Percentiles rank a stretch among this genome's conserved stretches.
phyloP scores from a whole-genome alignment of 495 filamentous ascomycete species.

The Pyronema omphalodes region DNA sequence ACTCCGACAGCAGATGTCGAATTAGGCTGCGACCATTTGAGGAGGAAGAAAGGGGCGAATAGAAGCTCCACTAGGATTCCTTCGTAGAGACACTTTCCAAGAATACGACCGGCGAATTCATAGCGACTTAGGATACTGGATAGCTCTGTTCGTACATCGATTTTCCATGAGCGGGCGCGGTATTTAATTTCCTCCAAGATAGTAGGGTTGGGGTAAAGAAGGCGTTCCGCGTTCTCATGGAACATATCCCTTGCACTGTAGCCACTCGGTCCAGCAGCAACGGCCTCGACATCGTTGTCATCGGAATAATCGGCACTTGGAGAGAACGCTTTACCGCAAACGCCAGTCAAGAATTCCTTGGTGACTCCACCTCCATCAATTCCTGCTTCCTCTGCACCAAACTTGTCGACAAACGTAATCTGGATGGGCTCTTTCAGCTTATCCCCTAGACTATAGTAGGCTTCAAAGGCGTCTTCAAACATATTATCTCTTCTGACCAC shows the following conservation, averaged over 20 bases:
- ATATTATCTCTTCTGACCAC: constrained; percentile 61
- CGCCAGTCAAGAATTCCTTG: constrained; percentile 87
- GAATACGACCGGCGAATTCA: constrained; percentile 79
- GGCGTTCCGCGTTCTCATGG: constrained; percentile 68
- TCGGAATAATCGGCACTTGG: constrained; percentile 21
- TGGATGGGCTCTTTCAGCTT: constrained; percentile 91
- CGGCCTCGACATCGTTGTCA: neutral
- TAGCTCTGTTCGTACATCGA: neutral
- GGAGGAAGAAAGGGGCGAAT: constrained; percentile 89
- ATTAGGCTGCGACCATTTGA: constrained; percentile 62
- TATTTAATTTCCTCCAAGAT: constrained; percentile 53
- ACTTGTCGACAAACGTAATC: constrained; percentile 90
- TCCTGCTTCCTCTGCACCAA: constrained; percentile 69
- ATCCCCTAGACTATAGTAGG: constrained; percentile 67
- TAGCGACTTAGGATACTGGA: constrained; percentile 45
- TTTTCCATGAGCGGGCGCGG: neutral
- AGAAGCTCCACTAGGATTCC: constrained; percentile 85
- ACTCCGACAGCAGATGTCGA: constrained; percentile 53
- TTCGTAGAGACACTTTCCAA: constrained; percentile 96
- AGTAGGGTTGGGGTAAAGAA: constrained; percentile 76
- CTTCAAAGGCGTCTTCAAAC: constrained; percentile 69
- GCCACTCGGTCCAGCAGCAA: neutral
- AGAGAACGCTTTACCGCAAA: constrained; percentile 73
- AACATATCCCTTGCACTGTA: constrained; percentile 38
- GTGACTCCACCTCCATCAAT: constrained; percentile 96